Conservation (phyloP, 208 protist species). For the Wallacemonas sp. region DNA sequence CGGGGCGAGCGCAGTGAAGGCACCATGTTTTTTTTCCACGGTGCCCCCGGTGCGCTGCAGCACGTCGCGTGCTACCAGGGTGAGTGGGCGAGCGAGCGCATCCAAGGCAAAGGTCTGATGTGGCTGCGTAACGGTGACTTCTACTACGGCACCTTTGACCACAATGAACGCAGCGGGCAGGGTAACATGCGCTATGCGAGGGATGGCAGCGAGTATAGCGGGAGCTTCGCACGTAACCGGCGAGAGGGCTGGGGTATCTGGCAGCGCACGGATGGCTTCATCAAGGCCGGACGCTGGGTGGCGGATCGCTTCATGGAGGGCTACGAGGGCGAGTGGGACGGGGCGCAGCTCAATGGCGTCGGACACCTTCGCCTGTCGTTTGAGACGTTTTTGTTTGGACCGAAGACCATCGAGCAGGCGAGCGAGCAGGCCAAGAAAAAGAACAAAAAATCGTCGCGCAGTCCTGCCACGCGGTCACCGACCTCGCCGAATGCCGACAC, state of each 20-base stretch:
- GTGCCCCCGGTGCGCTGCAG: slow-evolving; percentile 12
- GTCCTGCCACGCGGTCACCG: too few species aligned
- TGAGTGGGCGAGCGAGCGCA: slow-evolving; percentile 81
- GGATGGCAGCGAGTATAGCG: slow-evolving; percentile 75
- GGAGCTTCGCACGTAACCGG: slow-evolving; percentile 57
- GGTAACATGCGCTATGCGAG: slow-evolving; percentile 79
- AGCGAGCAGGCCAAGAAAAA: not conserved
- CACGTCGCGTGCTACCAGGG: slow-evolving; percentile 77
- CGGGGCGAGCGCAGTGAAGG: slow-evolving; percentile 70
- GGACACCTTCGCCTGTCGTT: slow-evolving; percentile 52
- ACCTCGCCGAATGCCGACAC: too few species aligned
- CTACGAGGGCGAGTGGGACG: slow-evolving; percentile 90
- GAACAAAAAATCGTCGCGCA: too few species aligned
- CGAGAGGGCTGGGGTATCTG: slow-evolving; percentile 73
- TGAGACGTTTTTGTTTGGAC: slow-evolving; percentile 37
- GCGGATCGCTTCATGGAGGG: slow-evolving; percentile 72
- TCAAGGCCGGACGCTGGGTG: slow-evolving; percentile 64
- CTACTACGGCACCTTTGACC: slow-evolving; percentile 68
- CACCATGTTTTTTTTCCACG: slow-evolving; percentile 66
- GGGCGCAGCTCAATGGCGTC: slow-evolving; percentile 63
- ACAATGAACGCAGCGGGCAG: slow-evolving; percentile 60
- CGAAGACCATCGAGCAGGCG: not conserved
- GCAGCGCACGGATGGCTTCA: slow-evolving; percentile 54
- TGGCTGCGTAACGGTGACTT: slow-evolving; percentile 88
- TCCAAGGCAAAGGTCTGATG: slow-evolving; percentile 78